Conservation (phyloP, 352 stramenopile genomes). For the Phytophthora vignae region DNA sequence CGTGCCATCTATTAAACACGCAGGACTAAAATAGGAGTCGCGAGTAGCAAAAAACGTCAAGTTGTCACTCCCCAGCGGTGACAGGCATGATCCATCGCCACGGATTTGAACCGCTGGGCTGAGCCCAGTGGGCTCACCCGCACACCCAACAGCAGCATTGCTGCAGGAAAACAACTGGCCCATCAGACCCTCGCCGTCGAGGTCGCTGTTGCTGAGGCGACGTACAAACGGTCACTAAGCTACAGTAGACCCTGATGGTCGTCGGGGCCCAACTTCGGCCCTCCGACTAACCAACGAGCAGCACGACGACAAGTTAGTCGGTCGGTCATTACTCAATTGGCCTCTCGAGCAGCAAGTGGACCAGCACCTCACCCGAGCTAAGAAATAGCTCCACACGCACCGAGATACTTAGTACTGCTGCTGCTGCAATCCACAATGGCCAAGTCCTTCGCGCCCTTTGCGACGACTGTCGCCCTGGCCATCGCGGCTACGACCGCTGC, state of each 20-base stretch:
- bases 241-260: neutral
- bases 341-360: neutral
- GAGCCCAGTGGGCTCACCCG: too few species aligned
- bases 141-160: slow-evolving; percentile 13
- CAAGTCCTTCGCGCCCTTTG: slow-evolving; percentile 16
- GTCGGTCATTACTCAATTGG: slow-evolving; percentile 27
- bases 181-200: slow-evolving; percentile 8
- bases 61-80: slow-evolving; percentile 7
- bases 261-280: too few species aligned
- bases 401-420: neutral
- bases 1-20: neutral
- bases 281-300: neutral
- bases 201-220: neutral
- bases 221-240: slow-evolving; percentile 15
- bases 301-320: neutral
- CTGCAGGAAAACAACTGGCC: slow-evolving; percentile 27
- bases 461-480: slow-evolving; percentile 10
- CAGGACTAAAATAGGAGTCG: neutral
- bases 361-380: neutral
- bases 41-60: slow-evolving; percentile 4
- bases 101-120: slow-evolving; percentile 22
- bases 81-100: slow-evolving; percentile 27
- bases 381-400: neutral
- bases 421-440: slow-evolving; percentile 16
- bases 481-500: slow-evolving; percentile 7